Evolutionary conservation across 1,284 basidiomycete species (phyloP), one percentile per base, ranked within the genome.

Genomic region (Sanghuangporus sanghuang): DNA sequence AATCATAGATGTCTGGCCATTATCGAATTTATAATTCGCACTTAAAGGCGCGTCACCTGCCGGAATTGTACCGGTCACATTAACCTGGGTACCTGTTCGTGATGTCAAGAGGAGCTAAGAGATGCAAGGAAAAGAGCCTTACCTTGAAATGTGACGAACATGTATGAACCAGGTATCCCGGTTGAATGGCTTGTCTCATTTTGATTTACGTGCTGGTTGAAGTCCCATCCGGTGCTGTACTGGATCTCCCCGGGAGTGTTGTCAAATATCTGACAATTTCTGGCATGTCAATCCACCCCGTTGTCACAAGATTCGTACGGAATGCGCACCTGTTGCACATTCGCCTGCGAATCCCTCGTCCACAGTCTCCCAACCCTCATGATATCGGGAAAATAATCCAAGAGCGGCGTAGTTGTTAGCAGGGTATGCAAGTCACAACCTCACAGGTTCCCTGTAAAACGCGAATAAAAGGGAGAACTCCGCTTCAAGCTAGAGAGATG

Each of bases 1-100:
- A 14, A 8, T 18, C 32, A 18, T 44, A n/a, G 18, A 21, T 18
- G 58, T 23, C 12, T 11, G 18, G 6, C 52, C 63, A 23, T 49
- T 44, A 53, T 65, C 64, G 38, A 65, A 32, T 7, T 21, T 58
- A 48, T 65, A 65, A 27, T 49, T 46, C 5, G 50, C 59, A 18
- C 49, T 12, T 27, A 64, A 6, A 27, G 12, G 6, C 7, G n/a
- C 56, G 8, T 40, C 35, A 9, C 60, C 64, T 8, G 54, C 21
- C 4, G 60, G 64, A 38, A 62, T 16, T 14, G 40, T 23, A 8
- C 64, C 64, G 9, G 61, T 35, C 6, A 61, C 59, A 11, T 18
- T 23, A 6, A 65, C 52, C 9, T 42, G 53, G 11, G 40, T 55
- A 8, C 64, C 64, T 63, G 14, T 44, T 21, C 23, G 32, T 8